Percentiles rank a stretch among this genome's conserved stretches.
These are phyloP conservation scores for Aspergillus biplanus DNA, from an alignment of 495 filamentous ascomycete species.

Conservation along the genomic window DNA sequence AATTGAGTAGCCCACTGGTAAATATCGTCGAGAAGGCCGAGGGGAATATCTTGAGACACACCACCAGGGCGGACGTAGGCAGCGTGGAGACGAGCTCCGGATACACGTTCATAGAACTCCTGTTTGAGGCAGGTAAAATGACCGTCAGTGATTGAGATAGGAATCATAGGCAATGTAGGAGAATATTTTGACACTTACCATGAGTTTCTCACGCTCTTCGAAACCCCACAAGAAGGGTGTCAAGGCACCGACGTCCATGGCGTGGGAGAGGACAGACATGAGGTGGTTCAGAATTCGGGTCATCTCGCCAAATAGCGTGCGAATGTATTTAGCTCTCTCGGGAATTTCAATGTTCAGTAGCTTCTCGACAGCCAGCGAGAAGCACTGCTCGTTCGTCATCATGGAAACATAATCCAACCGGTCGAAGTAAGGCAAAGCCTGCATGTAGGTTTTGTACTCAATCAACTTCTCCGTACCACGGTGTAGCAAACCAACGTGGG, in stretches of 20 bases:
- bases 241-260: conserved; percentile 98
- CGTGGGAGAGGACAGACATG: conserved; percentile 96
- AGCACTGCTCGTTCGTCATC: conserved; percentile 99
- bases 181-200: conserved; percentile 61
- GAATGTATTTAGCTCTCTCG: conserved; percentile 93
- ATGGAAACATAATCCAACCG: conserved; percentile 98
- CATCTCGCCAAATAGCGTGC: conserved; percentile 95
- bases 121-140: conserved; percentile 34
- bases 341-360: conserved; percentile 97
- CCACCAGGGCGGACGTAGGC: conserved; percentile 98
- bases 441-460: conserved; percentile 99
- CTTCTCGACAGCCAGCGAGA: conserved; percentile 93
- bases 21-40: conserved; percentile 97
- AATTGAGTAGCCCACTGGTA: conserved; percentile 99
- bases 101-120: conserved; percentile 99
- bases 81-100: conserved; percentile 95
- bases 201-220: conserved; percentile 99
- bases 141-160: conserved; percentile 1
- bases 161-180: not conserved
- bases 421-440: conserved; percentile 98
- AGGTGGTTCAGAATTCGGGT: conserved; percentile 95
- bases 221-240: conserved; percentile 99
- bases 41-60: conserved; percentile 91
- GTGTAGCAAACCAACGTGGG: conserved; percentile 95
- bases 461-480: conserved; percentile 99